Conservation (phyloP, 305 asterid species). For the Fraxinus xanthoxyloides region DNA sequence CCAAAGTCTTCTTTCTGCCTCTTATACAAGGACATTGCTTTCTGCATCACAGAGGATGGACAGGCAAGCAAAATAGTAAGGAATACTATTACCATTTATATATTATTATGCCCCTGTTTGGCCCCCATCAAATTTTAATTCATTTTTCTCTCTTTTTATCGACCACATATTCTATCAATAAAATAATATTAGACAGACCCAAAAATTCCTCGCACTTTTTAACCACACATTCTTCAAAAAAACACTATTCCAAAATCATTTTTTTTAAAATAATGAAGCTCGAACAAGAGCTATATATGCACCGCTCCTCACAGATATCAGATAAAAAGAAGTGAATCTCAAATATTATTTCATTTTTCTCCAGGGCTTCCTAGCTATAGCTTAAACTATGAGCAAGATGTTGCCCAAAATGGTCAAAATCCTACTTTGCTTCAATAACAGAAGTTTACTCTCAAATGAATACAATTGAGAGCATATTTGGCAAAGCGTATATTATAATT, state of each 20-base stretch:
- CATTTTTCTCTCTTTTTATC: background rate
- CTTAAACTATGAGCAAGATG: background rate
- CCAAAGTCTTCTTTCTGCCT: slow-evolving; percentile 39
- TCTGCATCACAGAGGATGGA: slow-evolving; percentile 47
- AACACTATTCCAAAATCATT: background rate
- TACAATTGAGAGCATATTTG: background rate
- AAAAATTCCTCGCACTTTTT: background rate
- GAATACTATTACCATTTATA: background rate
- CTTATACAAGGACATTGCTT: slow-evolving; percentile 71
- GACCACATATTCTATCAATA: background rate
- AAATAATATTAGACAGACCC: background rate
- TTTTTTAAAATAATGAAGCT: no score
- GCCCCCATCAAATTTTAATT: background rate
- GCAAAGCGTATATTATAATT: background rate
- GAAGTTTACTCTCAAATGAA: background rate
- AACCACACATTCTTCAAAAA: background rate
- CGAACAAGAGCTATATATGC: background rate
- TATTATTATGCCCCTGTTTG: background rate
- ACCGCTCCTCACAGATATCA: background rate
- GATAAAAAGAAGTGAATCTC: background rate
- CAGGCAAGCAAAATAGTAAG: background rate
- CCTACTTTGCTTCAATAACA: background rate
- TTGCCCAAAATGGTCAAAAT: background rate
- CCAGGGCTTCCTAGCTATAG: background rate
- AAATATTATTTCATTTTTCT: background rate